Percentiles rank a stretch among this genome's conserved stretches.
phyloP scores from a whole-genome alignment of 2,329 filamentous ascomycete species.

The Sclerotinia borealis region DNA sequence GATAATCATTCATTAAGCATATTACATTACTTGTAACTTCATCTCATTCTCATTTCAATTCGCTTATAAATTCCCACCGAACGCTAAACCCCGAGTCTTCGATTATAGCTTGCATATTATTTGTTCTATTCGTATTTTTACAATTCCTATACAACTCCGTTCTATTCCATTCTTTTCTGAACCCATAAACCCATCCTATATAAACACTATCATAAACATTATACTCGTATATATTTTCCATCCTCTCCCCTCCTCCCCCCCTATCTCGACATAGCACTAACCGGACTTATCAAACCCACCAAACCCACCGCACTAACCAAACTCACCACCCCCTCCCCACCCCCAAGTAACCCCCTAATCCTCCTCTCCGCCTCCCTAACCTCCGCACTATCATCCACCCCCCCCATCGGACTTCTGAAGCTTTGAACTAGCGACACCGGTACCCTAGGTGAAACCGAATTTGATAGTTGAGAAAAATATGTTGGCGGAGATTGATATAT shows the following conservation, averaged over 20 bases:
- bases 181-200: not conserved
- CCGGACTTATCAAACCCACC: not conserved
- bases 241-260: not conserved
- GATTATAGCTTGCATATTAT: not conserved
- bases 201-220: not conserved
- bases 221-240: too few species aligned
- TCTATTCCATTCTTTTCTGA: not conserved
- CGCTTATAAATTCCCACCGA: not conserved
- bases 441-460: not conserved
- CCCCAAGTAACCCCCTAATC: slow-evolving; percentile 5
- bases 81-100: not conserved
- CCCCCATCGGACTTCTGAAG: slow-evolving; percentile 3
- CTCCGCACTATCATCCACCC: not conserved
- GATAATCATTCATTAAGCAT: too few species aligned
- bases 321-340: not conserved
- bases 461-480: not conserved
- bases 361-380: slow-evolving; percentile 1
- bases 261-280: not conserved
- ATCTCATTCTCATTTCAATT: not conserved
- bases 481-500: not conserved
- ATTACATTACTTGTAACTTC: too few species aligned
- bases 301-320: not conserved
- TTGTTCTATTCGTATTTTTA: too few species aligned
- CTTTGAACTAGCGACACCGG: not conserved
- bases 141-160: not conserved